Percentiles rank a stretch among this genome's conserved stretches.
phyloP scores from a whole-genome alignment of 805 yeast genomes.

The Metschnikowia similis region DNA sequence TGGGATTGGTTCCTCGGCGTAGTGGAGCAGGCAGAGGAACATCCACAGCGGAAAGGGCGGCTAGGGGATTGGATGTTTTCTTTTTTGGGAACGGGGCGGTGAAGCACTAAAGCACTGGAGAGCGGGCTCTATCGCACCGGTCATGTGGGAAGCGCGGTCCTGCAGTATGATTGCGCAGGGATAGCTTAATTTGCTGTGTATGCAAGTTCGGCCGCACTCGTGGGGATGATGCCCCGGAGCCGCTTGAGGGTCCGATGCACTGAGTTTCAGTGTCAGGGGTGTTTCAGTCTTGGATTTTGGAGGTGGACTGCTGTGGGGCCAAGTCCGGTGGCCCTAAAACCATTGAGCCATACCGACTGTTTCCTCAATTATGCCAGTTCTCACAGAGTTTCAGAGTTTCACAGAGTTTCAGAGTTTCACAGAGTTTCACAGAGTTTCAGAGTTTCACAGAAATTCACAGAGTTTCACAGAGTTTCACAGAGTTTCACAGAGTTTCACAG shows the following conservation, averaged over 20 bases:
- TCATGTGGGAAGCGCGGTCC: slow-evolving; percentile 3
- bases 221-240: too few relatives aligned
- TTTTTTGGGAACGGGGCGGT: not conserved
- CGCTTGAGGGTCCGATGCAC: not conserved
- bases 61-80: not conserved
- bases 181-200: slow-evolving; percentile 4
- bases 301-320: too few relatives aligned
- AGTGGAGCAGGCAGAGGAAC: not conserved
- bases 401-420: too few relatives aligned
- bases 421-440: too few relatives aligned
- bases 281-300: not conserved
- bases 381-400: too few relatives aligned
- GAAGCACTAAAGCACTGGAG: not conserved
- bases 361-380: too few relatives aligned
- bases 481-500: too few relatives aligned
- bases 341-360: too few relatives aligned
- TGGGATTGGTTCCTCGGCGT: not conserved
- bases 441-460: too few relatives aligned
- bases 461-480: too few relatives aligned
- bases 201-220: not conserved
- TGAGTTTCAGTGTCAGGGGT: not conserved
- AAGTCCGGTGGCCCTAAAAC: too few relatives aligned
- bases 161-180: slow-evolving; percentile 6
- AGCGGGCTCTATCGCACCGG: slow-evolving; percentile 1
- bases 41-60: not conserved